These are phyloP conservation scores for Diaporthe vexans DNA, from an alignment of 2,329 filamentous ascomycete species.

Conservation along the genomic window DNA sequence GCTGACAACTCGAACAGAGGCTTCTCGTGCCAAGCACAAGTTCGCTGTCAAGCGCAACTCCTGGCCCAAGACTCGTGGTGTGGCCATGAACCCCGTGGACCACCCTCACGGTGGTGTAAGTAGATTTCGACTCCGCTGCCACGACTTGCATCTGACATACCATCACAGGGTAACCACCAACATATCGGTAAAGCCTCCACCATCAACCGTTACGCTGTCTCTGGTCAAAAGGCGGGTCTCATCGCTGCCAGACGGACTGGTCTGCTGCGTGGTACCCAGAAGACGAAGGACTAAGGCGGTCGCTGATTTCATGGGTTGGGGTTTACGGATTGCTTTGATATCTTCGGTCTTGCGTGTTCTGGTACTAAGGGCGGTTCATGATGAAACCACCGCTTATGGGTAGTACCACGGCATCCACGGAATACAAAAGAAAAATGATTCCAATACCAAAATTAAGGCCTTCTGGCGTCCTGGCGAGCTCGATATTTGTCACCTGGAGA, in stretches of 20 bases:
- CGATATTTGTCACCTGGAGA: not conserved
- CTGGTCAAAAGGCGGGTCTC: conserved; percentile 99
- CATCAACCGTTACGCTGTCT: conserved; percentile 96
- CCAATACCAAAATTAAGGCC: conserved; percentile 45
- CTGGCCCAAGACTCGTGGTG: conserved; percentile 99
- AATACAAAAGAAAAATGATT: conserved; percentile 56
- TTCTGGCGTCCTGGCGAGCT: conserved; percentile 5
- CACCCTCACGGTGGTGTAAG: conserved; percentile 94
- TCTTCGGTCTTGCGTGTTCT: conserved; percentile 60
- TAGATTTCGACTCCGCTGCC: conserved; percentile 47
- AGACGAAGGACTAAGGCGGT: conserved; percentile 93
- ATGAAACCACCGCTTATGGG: conserved; percentile 42
- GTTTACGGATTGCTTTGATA: conserved; percentile 72
- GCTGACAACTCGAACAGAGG: conserved; percentile 77
- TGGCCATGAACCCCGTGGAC: conserved; percentile 99
- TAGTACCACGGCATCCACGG: conserved; percentile 59
- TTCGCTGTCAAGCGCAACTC: conserved; percentile 99
- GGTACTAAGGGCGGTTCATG: conserved; percentile 48
- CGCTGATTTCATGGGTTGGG: conserved; percentile 74
- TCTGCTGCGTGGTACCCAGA: conserved; percentile 99
- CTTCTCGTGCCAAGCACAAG: conserved; percentile 99
- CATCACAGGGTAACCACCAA: conserved; percentile 93
- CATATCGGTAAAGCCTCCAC: conserved; percentile 99
- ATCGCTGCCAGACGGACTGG: conserved; percentile 99
- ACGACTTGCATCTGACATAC: conserved; percentile 57